Conservation (phyloP, 345 rosid genomes). For the Citrus cavaleriei region DNA sequence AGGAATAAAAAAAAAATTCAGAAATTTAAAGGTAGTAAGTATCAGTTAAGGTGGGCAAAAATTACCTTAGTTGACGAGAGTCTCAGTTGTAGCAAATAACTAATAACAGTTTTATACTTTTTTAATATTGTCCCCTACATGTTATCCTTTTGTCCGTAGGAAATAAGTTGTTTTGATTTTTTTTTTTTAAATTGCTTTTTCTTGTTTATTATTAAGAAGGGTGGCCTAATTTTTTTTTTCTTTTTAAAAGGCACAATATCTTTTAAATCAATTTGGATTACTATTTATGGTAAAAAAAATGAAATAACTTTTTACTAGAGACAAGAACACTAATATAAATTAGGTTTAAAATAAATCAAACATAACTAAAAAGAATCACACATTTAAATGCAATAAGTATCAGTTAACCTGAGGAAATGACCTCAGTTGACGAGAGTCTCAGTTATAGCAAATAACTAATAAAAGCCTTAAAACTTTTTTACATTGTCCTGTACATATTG, state of each 20-base stretch:
- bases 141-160: background rate
- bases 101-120: background rate
- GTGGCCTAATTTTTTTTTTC: no score
- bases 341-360: background rate
- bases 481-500: background rate
- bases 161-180: no score
- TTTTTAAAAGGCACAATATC: no score
- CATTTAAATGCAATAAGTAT: no score
- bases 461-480: background rate
- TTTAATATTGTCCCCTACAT: background rate
- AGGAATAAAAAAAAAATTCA: no score
- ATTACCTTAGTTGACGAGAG: background rate
- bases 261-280: no score
- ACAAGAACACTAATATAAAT: no score
- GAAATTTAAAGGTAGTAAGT: background rate
- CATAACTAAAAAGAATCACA: no score
- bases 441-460: background rate
- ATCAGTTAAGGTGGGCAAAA: background rate
- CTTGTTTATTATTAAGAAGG: background rate
- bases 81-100: background rate
- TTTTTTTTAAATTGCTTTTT: background rate
- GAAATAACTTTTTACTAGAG: no score
- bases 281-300: no score
- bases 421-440: background rate
- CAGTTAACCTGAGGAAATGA: no score